Conservation (phyloP, 257 asterid genomes). For the Rhazya stricta region DNA sequence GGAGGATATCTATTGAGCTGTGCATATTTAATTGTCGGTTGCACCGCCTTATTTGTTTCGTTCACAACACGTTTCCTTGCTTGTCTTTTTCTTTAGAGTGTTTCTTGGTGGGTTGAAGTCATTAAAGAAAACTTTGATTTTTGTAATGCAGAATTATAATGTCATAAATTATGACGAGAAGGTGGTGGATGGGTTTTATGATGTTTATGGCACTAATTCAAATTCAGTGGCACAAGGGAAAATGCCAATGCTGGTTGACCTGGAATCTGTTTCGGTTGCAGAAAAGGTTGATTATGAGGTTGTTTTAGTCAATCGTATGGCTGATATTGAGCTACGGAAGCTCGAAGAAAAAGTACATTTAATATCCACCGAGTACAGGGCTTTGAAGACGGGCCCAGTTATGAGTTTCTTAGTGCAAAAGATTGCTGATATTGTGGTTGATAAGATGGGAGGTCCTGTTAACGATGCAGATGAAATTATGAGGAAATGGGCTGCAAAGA, state of each 20-base stretch:
- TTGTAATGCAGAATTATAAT: conserved; percentile 67
- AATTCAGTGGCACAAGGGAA: conserved; percentile 50
- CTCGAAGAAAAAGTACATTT: conserved; percentile 76
- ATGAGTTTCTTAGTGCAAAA: conserved; percentile 58
- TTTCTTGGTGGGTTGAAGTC: not conserved
- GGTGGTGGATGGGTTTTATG: conserved; percentile 92
- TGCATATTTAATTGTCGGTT: conserved; percentile 3
- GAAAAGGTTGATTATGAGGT: conserved; percentile 69
- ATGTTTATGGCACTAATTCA: conserved; percentile 74
- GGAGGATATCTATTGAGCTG: conserved; percentile 7
- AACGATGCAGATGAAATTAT: conserved; percentile 82
- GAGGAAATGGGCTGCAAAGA: conserved; percentile 75
- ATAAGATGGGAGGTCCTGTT: conserved; percentile 93
- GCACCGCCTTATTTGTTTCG: not conserved
- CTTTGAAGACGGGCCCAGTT: conserved; percentile 42
- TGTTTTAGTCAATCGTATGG: conserved; percentile 62
- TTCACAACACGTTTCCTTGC: not conserved
- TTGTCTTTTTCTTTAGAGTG: conserved; percentile 4
- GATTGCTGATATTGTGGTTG: conserved; percentile 75
- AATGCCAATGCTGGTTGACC: conserved; percentile 74
- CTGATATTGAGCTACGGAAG: conserved; percentile 60
- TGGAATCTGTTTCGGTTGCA: conserved; percentile 53
- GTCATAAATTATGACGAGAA: conserved; percentile 85
- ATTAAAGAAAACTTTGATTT: not conserved
- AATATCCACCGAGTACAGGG: conserved; percentile 54